phyloP scores from a whole-genome alignment of 1,284 basidiomycete genomes.

The Austroboletus olivaceoglutinosus region DNA sequence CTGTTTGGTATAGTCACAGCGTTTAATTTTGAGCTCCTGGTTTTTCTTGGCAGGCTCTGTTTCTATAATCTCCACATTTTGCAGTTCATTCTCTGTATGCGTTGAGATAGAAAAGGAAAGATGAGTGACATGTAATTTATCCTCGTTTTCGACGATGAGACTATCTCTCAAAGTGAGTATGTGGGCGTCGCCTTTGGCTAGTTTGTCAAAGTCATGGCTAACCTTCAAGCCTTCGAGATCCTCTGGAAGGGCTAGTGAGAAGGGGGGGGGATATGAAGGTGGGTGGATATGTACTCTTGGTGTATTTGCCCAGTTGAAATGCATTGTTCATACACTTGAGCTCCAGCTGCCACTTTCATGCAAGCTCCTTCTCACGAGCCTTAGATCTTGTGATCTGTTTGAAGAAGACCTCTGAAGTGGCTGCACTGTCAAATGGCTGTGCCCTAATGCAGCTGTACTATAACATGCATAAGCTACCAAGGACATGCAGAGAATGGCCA shows the following conservation, averaged over 20 bases:
- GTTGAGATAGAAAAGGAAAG: conserved; percentile 5
- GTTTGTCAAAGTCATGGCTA: conserved; percentile 87
- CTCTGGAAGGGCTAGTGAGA: conserved; percentile 41
- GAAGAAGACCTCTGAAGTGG: conserved; percentile 69
- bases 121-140: conserved; percentile 37
- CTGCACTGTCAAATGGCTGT: no score
- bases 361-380: conserved; percentile 83
- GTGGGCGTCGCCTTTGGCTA: conserved; percentile 90
- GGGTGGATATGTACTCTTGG: conserved; percentile 59
- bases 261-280: background rate
- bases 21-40: conserved; percentile 85
- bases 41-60: conserved; percentile 76
- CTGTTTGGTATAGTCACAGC: conserved; percentile 90
- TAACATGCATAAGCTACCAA: conserved; percentile 60
- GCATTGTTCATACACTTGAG: conserved; percentile 78
- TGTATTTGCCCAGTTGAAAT: conserved; percentile 70
- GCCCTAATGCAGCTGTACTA: no score
- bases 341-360: conserved; percentile 73
- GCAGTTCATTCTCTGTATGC: conserved; percentile 89
- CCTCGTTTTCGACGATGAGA: conserved; percentile 90
- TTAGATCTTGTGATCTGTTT: conserved; percentile 89
- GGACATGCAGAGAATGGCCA: conserved; percentile 37
- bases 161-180: conserved; percentile 97
- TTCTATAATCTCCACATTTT: conserved; percentile 92
- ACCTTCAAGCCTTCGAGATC: conserved; percentile 95